phyloP scores from a whole-genome alignment of 1,284 basidiomycete species.

The Rhizopogon parksii region DNA sequence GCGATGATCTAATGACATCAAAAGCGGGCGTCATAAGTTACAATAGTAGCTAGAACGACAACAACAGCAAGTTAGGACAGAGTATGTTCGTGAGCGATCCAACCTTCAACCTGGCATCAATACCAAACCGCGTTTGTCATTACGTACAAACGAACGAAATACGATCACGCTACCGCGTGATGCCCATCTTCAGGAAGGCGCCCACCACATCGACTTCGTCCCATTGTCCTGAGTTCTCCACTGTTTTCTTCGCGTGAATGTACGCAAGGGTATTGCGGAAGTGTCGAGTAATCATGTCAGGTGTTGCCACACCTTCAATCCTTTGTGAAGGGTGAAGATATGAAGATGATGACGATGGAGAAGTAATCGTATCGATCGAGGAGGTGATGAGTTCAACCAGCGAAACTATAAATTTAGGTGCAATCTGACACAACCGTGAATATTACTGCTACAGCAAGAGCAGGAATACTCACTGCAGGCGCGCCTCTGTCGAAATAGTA shows the following conservation, averaged over 20 bases:
- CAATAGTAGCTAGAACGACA: not conserved
- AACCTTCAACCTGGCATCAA: not conserved
- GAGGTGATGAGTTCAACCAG: conserved; percentile 89
- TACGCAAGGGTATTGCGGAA: conserved; percentile 86
- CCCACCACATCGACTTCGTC: conserved; percentile 82
- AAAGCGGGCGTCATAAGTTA: not conserved
- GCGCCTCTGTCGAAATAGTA: conserved; percentile 92
- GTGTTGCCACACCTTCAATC: conserved; percentile 84
- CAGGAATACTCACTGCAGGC: conserved; percentile 59
- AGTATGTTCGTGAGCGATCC: not conserved
- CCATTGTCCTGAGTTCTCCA: conserved; percentile 51
- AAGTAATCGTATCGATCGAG: conserved; percentile 82
- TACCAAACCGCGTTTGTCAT: not conserved
- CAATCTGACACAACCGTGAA: conserved; percentile 45
- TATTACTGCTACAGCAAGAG: not conserved
- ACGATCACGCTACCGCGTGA: conserved; percentile 37
- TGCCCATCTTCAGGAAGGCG: conserved; percentile 81
- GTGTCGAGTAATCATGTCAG: conserved; percentile 88
- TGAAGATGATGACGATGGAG: conserved; percentile 39
- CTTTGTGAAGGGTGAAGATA: conserved; percentile 82
- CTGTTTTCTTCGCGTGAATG: conserved; percentile 72
- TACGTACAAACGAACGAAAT: conserved; percentile 1
- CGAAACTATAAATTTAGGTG: conserved; percentile 90
- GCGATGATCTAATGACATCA: not conserved
- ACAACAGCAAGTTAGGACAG: conserved; percentile 3